Evolutionary conservation across 2,329 filamentous ascomycete species (phyloP).

Genomic region (Colletotrichum phormii): DNA sequence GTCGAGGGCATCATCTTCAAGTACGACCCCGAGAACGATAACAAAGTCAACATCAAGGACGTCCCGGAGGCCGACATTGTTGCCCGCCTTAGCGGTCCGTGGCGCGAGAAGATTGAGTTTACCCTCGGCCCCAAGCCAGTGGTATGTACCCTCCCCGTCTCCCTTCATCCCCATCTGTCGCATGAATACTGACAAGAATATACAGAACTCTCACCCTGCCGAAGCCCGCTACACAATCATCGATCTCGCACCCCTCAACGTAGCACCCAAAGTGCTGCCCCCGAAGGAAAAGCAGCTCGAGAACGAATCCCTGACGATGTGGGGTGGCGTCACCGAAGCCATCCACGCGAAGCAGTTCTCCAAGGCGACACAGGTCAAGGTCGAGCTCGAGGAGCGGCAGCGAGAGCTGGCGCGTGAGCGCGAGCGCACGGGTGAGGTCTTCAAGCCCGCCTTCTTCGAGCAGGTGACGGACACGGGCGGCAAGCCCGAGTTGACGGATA

Average conservation of each 20-base stretch:
- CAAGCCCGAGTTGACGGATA: constrained; percentile 66
- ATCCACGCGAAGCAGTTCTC: constrained; percentile 86
- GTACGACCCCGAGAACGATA: constrained; percentile 89
- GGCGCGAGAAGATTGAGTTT: constrained; percentile 79
- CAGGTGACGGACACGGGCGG: constrained; percentile 67
- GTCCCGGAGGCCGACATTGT: constrained; percentile 88
- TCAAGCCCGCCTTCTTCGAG: constrained; percentile 90
- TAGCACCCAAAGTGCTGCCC: constrained; percentile 83
- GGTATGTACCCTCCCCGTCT: constrained; percentile 59
- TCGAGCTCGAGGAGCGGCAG: constrained; percentile 91
- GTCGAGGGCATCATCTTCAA: constrained; percentile 92
- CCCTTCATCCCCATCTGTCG: background rate
- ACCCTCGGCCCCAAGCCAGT: constrained; percentile 69
- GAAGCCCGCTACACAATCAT: constrained; percentile 81
- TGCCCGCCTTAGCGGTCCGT: constrained; percentile 84
- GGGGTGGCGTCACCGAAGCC: constrained; percentile 87
- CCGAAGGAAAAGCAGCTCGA: constrained; percentile 82
- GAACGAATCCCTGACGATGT: constrained; percentile 91
- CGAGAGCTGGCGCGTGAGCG: constrained; percentile 85
- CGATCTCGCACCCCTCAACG: constrained; percentile 85
- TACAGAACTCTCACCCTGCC: constrained; percentile 57
- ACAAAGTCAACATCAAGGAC: constrained; percentile 82
- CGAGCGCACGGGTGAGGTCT: constrained; percentile 75
- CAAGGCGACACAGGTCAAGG: constrained; percentile 87
- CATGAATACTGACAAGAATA: constrained; percentile 23